Percentiles rank a stretch among this genome's conserved stretches.
Evolutionary conservation across 2,329 filamentous ascomycete species (phyloP).

Genomic region (Coleophoma crateriformis): DNA sequence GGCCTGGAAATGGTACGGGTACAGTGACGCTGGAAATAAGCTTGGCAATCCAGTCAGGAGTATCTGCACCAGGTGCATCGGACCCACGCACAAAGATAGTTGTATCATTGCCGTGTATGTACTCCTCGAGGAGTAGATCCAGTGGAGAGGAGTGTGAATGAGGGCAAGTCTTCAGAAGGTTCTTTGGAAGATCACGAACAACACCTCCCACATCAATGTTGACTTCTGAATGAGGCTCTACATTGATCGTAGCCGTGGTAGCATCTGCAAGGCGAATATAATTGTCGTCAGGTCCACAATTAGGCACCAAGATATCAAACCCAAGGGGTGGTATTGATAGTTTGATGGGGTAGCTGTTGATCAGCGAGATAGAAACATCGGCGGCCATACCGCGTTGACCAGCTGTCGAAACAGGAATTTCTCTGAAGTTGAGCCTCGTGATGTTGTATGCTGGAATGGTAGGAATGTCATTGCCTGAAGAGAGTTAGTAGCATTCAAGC

Average conservation of each 20-base stretch:
- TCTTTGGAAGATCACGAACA: constrained; percentile 67
- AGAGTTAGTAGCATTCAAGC: constrained; percentile 14
- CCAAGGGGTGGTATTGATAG: constrained; percentile 72
- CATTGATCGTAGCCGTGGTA: constrained; percentile 57
- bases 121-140: constrained; percentile 73
- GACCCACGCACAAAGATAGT: constrained; percentile 81
- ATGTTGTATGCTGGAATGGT: constrained; percentile 78
- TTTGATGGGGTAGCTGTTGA: constrained; percentile 74
- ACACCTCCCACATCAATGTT: constrained; percentile 65
- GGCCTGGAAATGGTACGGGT: constrained; percentile 78
- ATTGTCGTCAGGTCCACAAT: constrained; percentile 66
- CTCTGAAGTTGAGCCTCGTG: constrained; percentile 71
- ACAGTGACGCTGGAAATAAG: constrained; percentile 78
- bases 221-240: constrained; percentile 65
- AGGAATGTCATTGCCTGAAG: constrained; percentile 63
- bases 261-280: constrained; percentile 77
- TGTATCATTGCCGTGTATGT: constrained; percentile 73
- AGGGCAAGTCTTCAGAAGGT: constrained; percentile 70
- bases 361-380: constrained; percentile 66
- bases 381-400: constrained; percentile 62
- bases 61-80: constrained; percentile 55
- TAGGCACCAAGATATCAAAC: constrained; percentile 81
- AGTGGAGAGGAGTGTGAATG: constrained; percentile 74
- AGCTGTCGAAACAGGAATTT: constrained; percentile 50
- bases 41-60: constrained; percentile 77